Percentiles rank a stretch among this genome's conserved stretches.
Conservation (phyloP, 2,329 filamentous ascomycete genomes). For the Coniochaeta hoffmannii region DNA sequence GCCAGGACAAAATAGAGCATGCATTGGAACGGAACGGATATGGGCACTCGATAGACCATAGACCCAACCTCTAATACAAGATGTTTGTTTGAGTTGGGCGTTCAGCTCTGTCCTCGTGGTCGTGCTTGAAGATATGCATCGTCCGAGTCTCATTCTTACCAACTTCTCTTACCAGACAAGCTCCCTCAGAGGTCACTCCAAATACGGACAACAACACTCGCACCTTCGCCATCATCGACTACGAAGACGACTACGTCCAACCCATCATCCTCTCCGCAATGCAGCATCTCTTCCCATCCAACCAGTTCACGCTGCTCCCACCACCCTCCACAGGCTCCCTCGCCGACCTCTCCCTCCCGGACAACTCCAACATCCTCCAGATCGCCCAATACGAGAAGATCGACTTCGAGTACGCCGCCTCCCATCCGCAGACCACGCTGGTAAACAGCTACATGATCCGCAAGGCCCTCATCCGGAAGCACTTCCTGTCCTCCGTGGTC, state of each 20-base stretch:
- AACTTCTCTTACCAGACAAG: not conserved
- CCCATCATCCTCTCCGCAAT: conserved; percentile 75
- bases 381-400: conserved; percentile 82
- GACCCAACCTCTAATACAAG: conserved; percentile 15
- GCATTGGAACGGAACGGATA: conserved; percentile 3
- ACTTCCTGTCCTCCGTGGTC: conserved; percentile 80
- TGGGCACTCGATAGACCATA: conserved; percentile 14
- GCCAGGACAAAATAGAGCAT: not conserved
- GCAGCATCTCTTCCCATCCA: conserved; percentile 47
- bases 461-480: conserved; percentile 93
- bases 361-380: conserved; percentile 53
- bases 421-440: conserved; percentile 54
- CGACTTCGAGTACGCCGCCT: conserved; percentile 69
- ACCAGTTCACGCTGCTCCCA: conserved; percentile 47
- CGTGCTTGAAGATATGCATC: not conserved
- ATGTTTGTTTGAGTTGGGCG: conserved; percentile 3
- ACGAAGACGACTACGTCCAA: conserved; percentile 85
- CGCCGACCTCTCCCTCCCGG: conserved; percentile 21
- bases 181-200: not conserved
- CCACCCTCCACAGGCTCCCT: conserved; percentile 27
- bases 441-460: conserved; percentile 91
- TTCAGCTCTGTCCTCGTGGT: not conserved
- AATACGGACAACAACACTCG: conserved; percentile 17
- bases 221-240: conserved; percentile 69
- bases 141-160: not conserved